Conservation (phyloP, 805 yeast species). For the Peterozyma toletana region DNA sequence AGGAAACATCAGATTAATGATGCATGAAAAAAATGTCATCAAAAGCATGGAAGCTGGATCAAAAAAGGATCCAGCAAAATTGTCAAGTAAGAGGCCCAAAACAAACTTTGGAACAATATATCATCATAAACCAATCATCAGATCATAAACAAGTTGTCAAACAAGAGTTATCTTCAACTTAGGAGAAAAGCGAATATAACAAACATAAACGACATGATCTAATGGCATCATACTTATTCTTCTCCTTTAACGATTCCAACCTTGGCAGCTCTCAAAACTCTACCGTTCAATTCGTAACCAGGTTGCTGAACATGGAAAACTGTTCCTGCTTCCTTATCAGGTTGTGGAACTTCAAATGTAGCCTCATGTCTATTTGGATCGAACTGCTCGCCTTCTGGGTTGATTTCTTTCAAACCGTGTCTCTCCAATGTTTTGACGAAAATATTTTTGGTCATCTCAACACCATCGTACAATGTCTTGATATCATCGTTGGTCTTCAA, state of each 20-base stretch:
- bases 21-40: too few relatives aligned
- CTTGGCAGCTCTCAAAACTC: constrained; percentile 92
- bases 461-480: constrained; percentile 77
- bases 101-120: too few relatives aligned
- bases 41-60: too few relatives aligned
- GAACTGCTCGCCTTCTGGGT: constrained; percentile 78
- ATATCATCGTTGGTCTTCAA: constrained; percentile 55
- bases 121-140: too few relatives aligned
- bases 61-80: too few relatives aligned
- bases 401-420: constrained; percentile 76
- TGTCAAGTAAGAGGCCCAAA: too few relatives aligned
- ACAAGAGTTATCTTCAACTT: too few relatives aligned
- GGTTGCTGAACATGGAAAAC: constrained; percentile 89
- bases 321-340: constrained; percentile 87
- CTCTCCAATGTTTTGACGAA: constrained; percentile 75
- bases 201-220: too few relatives aligned
- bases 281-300: constrained; percentile 78
- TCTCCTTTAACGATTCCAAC: constrained; percentile 80
- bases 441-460: constrained; percentile 80
- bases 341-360: constrained; percentile 78
- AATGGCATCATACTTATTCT: constrained; percentile 16
- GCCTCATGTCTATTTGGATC: constrained; percentile 95
- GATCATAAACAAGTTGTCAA: too few relatives aligned
- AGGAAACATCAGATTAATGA: too few relatives aligned
- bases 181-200: too few relatives aligned